Conservation (phyloP, 2,329 filamentous ascomycete species). For the Fusarium dimerum region DNA sequence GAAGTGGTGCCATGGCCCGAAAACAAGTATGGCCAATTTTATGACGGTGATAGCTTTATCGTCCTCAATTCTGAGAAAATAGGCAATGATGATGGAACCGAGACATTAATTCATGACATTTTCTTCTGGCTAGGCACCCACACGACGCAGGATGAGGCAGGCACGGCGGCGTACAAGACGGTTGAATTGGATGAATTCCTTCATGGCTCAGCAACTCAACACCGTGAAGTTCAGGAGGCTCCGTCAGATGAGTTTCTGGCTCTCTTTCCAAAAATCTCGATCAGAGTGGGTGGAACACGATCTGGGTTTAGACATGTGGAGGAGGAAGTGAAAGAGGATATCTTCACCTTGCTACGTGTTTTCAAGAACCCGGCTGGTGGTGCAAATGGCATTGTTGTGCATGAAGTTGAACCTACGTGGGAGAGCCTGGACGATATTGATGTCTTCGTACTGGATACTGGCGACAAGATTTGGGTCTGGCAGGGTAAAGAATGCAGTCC, state of each 20-base stretch:
- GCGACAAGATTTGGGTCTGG: slow-evolving; percentile 69
- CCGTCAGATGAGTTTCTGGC: slow-evolving; percentile 61
- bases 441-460: slow-evolving; percentile 65
- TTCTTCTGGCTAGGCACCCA: slow-evolving; percentile 71
- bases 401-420: slow-evolving; percentile 65
- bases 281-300: slow-evolving; percentile 60
- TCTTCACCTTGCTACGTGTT: slow-evolving; percentile 58
- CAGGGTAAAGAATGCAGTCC: slow-evolving; percentile 65
- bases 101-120: slow-evolving; percentile 61
- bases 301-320: slow-evolving; percentile 68
- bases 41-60: slow-evolving; percentile 70
- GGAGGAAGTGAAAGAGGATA: slow-evolving; percentile 41
- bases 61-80: slow-evolving; percentile 61
- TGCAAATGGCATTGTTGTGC: slow-evolving; percentile 54
- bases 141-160: slow-evolving; percentile 69
- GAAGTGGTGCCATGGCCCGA: slow-evolving; percentile 63
- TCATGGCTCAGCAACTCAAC: slow-evolving; percentile 60
- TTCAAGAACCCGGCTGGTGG: slow-evolving; percentile 58
- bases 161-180: slow-evolving; percentile 69
- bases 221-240: slow-evolving; percentile 62
- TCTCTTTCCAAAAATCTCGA: slow-evolving; percentile 61
- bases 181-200: slow-evolving; percentile 71
- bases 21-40: slow-evolving; percentile 59
- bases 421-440: slow-evolving; percentile 64
- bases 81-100: slow-evolving; percentile 41